Evolutionary conservation across 2,329 filamentous ascomycete genomes (phyloP).

Genomic region (Colletotrichum lentis): DNA sequence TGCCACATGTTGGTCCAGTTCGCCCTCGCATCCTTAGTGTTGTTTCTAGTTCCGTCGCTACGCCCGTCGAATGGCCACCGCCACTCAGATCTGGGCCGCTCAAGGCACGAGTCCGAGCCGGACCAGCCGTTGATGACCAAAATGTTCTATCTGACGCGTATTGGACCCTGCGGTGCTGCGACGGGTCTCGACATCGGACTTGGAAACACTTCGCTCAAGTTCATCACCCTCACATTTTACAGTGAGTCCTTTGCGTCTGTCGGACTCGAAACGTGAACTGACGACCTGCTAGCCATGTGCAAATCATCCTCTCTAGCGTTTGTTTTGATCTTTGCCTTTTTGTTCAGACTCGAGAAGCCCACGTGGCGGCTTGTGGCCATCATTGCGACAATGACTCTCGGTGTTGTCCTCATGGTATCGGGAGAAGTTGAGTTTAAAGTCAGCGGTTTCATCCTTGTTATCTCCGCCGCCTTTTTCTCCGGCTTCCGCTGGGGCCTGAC

Average conservation of each 20-base stretch:
- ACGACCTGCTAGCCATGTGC: conserved; percentile 77
- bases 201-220: conserved; percentile 94
- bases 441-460: conserved; percentile 89
- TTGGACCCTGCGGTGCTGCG: conserved; percentile 89
- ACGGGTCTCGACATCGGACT: conserved; percentile 96
- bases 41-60: conserved; percentile 83
- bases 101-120: conserved; percentile 63
- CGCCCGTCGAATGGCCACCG: conserved; percentile 67
- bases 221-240: conserved; percentile 96
- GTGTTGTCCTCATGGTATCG: conserved; percentile 98
- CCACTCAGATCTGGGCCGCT: conserved; percentile 59
- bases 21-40: conserved; percentile 75
- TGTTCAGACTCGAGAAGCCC: conserved; percentile 88
- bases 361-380: conserved; percentile 87
- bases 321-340: conserved; percentile 91
- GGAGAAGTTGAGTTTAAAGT: conserved; percentile 91
- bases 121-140: conserved; percentile 77
- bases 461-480: conserved; percentile 91
- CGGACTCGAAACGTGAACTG: conserved; percentile 36
- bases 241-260: conserved; percentile 61
- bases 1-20: conserved; percentile 98
- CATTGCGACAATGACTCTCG: conserved; percentile 89
- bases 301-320: conserved; percentile 97
- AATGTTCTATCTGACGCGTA: conserved; percentile 89
- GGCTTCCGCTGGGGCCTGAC: conserved; percentile 99